Base-by-base conservation (phyloP, 495 filamentous ascomycete species). In the Apodospora peruviana region DNA sequence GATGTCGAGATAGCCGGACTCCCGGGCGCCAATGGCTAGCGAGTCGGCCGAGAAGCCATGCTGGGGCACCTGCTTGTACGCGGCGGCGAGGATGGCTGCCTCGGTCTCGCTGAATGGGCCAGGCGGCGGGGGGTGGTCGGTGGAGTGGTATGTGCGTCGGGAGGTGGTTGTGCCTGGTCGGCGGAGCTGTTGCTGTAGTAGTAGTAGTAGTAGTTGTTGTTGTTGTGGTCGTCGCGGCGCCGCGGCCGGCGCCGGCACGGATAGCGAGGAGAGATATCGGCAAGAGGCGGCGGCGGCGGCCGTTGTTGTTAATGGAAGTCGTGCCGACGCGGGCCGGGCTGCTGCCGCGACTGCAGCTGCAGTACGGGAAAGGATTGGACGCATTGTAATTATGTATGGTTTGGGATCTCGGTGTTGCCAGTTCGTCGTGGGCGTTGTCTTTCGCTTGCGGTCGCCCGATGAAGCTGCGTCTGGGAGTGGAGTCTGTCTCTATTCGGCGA, bases 1-100 rank as follows among this genome's bases (percentile, higher is more conserved):
- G 55, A 90, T 86, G 60, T 93, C 88, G 37, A 90, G 84, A 67
- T 91, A 95, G 40, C 89, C 87, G 22, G 80, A 80, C 57, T 91
- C 87, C 57, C 83, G 82, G 35, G 87, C 86, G 57, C 91, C 93
- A 32, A 86, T 76, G 36, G 80, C 77, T 8, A 98, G 77, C 2
- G 90, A 71, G 8, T 77, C 67, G 23, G 61, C 55, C 2, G 87
- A 85, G 77, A 96, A 97, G 61, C 94, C 93, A 63, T 90, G 82
- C 23, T 66, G 48, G 39, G 90, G 90, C 35, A 96, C 84, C 67
- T 93, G 87, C n/a, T 57, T 46, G 58, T 90, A 79, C 21, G 91
- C 82, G 5, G 89, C 79, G 47, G 85, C 74, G 51, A 98, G 90
- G 66, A 96, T 91, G 47, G 80, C 71, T 14, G 71, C 68, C 75